Conservation (phyloP, 495 filamentous ascomycete genomes). For the Lasiosphaeria hispida region DNA sequence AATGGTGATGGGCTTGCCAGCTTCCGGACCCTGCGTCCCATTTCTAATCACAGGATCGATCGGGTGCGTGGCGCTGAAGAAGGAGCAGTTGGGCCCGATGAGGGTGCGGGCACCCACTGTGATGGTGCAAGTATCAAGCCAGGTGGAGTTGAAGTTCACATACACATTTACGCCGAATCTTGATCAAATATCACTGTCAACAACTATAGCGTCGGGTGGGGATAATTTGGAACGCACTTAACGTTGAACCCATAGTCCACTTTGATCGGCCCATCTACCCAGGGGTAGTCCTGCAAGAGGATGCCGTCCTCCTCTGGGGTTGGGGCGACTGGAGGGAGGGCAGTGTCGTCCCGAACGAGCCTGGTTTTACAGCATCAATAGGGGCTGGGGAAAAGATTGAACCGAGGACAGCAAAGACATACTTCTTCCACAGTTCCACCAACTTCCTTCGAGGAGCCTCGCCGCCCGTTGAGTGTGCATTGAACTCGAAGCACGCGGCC, state of each 20-base stretch:
- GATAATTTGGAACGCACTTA: conserved; percentile 29
- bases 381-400: background rate
- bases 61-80: conserved; percentile 74
- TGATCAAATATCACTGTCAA: background rate
- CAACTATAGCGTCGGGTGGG: background rate
- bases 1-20: conserved; percentile 70
- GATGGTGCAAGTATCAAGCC: conserved; percentile 76
- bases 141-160: conserved; percentile 72
- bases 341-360: conserved; percentile 56
- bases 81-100: conserved; percentile 72
- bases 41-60: conserved; percentile 70
- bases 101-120: conserved; percentile 77
- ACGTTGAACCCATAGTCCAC: conserved; percentile 78
- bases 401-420: conserved; percentile 29
- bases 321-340: conserved; percentile 55
- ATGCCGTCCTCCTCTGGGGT: conserved; percentile 58
- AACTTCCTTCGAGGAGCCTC: conserved; percentile 56
- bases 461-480: conserved; percentile 43
- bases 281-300: conserved; percentile 60
- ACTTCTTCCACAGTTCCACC: conserved; percentile 75
- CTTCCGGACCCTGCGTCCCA: conserved; percentile 71
- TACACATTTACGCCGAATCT: conserved; percentile 64
- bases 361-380: conserved; percentile 32
- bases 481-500: conserved; percentile 60
- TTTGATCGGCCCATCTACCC: conserved; percentile 67